phyloP scores from a whole-genome alignment of 805 yeast genomes.

The Zygotorulaspora sp. region DNA sequence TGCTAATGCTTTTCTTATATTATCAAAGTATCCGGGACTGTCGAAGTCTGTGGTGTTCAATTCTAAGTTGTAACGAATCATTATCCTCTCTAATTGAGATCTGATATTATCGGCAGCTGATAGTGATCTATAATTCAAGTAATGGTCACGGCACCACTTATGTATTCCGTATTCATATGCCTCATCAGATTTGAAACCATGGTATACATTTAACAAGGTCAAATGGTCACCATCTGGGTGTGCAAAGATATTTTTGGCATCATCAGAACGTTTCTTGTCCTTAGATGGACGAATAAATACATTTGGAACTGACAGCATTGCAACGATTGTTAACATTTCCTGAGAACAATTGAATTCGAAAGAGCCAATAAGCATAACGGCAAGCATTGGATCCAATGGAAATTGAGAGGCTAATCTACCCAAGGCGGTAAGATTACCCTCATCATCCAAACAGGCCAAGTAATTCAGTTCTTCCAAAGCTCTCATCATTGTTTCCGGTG shows the following conservation, averaged over 20 bases:
- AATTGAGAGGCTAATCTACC: conserved; percentile 89
- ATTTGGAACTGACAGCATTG: conserved; percentile 86
- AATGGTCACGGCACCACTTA: conserved; percentile 91
- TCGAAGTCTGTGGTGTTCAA: conserved; percentile 64
- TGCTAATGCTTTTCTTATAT: conserved; percentile 78
- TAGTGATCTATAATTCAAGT: conserved; percentile 75
- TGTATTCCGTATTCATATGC: conserved; percentile 60
- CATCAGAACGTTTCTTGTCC: conserved; percentile 87
- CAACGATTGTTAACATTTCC: conserved; percentile 83
- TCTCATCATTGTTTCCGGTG: conserved; percentile 99
- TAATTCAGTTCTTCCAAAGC: conserved; percentile 94
- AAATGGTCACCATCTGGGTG: conserved; percentile 95
- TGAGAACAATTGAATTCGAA: conserved; percentile 82
- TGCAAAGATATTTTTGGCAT: conserved; percentile 78
- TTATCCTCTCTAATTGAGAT: conserved; percentile 71
- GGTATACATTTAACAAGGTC: conserved; percentile 81
- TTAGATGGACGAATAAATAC: conserved; percentile 91
- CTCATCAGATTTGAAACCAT: conserved; percentile 74
- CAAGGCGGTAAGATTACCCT: conserved; percentile 81
- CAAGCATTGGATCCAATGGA: conserved; percentile 93
- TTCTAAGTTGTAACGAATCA: conserved; percentile 76
- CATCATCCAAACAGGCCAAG: conserved; percentile 83
- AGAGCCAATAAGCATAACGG: conserved; percentile 86
- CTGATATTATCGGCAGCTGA: conserved; percentile 85
- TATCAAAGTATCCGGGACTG: conserved; percentile 64